phyloP scores from a whole-genome alignment of 2,329 filamentous ascomycete species.

The Trichophyton benhamiae region DNA sequence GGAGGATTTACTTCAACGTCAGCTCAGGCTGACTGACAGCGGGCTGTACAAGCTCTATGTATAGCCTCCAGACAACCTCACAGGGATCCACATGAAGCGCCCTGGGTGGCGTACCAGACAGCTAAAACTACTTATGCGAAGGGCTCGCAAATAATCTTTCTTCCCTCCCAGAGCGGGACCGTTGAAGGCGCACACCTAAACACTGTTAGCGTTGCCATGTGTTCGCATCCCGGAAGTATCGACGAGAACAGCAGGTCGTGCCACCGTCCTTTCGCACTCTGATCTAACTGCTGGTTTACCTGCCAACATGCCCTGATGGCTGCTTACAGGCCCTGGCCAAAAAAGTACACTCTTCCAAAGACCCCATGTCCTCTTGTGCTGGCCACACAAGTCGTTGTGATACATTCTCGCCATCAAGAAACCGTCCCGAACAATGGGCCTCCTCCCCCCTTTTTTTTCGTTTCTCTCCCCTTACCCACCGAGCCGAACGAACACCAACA shows the following conservation, averaged over 20 bases:
- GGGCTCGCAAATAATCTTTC: neutral
- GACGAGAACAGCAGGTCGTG: neutral
- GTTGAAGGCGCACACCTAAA: neutral
- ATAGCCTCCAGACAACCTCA: neutral
- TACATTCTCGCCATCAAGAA: neutral
- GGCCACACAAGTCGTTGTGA: neutral
- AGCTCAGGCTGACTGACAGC: neutral
- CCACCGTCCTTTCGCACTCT: neutral
- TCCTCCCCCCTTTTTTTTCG: neutral
- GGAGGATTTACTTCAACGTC: neutral
- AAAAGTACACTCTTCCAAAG: too few species aligned
- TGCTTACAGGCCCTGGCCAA: neutral
- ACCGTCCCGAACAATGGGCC: neutral
- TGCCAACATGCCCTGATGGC: neutral
- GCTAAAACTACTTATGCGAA: neutral
- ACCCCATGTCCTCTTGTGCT: neutral
- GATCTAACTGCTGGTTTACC: neutral
- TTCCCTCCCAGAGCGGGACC: neutral
- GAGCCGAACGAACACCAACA: conserved; percentile 1
- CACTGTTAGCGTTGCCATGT: neutral
- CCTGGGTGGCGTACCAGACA: neutral
- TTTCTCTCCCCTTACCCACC: neutral
- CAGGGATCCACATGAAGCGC: neutral
- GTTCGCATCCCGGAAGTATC: conserved; percentile 1
- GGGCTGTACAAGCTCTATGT: neutral